Evolutionary conservation across 345 rosid genomes (phyloP), one percentile per base, ranked within the genome.

Genomic region (Arabis alpina): DNA sequence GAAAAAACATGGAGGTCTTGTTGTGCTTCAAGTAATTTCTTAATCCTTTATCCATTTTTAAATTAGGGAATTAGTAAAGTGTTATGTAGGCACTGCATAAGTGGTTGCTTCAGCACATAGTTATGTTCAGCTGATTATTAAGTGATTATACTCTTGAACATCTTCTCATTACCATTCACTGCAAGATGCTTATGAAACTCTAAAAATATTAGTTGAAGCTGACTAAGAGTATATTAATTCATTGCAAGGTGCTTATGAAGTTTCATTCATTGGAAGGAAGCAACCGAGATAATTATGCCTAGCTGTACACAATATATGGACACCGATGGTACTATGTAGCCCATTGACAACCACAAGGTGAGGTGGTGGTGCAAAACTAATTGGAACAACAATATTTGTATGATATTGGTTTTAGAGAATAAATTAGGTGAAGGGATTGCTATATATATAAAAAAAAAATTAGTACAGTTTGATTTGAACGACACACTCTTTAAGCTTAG

Each of bases 1-100:
- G 87, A 95, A 95, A 79, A 95, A 95, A 77, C 83, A 94, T 49
- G 99, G 99, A 43, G 97, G 98, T 79, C 93, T 90, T 82, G 99
- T 97, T 7, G 61, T 95, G 48, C 81, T 79, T 80, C 74, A 40
- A 82, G 95, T 91, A 85, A 64, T 56, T 63, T 52, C 53, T 63
- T 48, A 52, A 54, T 56, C 76, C 15, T 62, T 58, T 64, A 36
- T 51, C 59, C 61, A 62, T 23, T 37, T 41, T 48, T 36, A 42
- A 39, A 5, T 5, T 54, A 54, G 8, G 4, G 19, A 53, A 47
- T 24, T n/a, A 44, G 0, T 34, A 66, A 66, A 66, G n/a, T 2
- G 12, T 36, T 44, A 27, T 53, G 42, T 23, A 36, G 50, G 24
- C 36, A 66, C 16, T 59, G 27, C 41, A 41, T 59, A 16, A 16